Evolutionary conservation across 2,329 filamentous ascomycete species (phyloP), one percentile per base, ranked within the genome.

Genomic region (Ophiostoma populinum): DNA sequence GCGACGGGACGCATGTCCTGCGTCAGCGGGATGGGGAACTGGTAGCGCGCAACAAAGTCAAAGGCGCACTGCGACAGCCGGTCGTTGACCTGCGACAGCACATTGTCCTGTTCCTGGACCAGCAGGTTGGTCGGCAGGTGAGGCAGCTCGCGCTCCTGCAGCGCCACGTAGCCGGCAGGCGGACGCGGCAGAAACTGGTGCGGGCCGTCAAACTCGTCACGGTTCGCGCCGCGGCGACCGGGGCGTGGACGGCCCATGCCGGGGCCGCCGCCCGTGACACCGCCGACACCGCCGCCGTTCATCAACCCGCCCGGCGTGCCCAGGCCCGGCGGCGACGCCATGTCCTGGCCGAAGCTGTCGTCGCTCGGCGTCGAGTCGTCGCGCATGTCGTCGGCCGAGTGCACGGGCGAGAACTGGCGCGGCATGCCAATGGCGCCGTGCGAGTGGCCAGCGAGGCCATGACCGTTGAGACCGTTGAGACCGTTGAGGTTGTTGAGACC

Each of bases 21-120:
- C 38, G 82, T 80, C 47, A 90, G 57, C 9, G 82, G 82, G 46
- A 92, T 85, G 10, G 82, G 82, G 51, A 92, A 92, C 55, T 87
- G 81, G 53, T 90, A 90, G 56, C 83, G 85, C 47, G 82, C 82
- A 48, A 92, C 76, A 55, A 92, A 92, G 57, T 92, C 80, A 63
- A 79, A 92, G 21, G 81, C 82, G 53, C 81, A 90, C 54, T 80
- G 78, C 17, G 81, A 85, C 30, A 92, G 63, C 42, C 81, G 70
- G 56, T 87, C 80, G 59, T 90, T 90, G 55, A 90, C 80, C 54
- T 77, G 70, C 38, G 70, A 71, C 38, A 90, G 62, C 46, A 92
- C 80, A 49, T 68, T 70, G 57, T 90, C 81, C 61, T 92, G 82
- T 56, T 92, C 82, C 55, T 83, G 75, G 36, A 82, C 75, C 48